Percentiles rank a stretch among this genome's conserved stretches.
phyloP scores from a whole-genome alignment of 352 stramenopile genomes.

The Blastocystis hominis region DNA sequence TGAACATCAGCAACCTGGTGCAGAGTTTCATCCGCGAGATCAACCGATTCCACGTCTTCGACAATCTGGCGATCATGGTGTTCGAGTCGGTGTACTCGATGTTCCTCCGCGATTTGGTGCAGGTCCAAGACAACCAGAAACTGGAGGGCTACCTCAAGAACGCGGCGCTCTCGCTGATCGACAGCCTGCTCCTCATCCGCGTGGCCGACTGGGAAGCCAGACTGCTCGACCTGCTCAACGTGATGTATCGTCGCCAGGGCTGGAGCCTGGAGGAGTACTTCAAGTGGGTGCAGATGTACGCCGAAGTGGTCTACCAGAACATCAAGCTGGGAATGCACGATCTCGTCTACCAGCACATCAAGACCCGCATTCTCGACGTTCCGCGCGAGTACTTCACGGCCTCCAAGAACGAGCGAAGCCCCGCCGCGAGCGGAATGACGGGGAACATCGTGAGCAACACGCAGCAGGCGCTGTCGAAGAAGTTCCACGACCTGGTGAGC shows the following conservation, averaged over 20 bases:
- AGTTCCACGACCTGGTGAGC: background rate
- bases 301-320: too few species aligned
- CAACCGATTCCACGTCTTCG: background rate
- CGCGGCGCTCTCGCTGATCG: background rate
- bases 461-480: background rate
- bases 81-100: background rate
- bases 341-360: too few species aligned
- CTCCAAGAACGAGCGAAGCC: background rate
- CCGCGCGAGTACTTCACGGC: background rate
- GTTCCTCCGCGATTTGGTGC: background rate
- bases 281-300: too few species aligned
- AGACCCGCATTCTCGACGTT: too few species aligned
- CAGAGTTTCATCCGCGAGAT: too few species aligned
- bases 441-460: background rate
- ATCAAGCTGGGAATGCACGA: too few species aligned
- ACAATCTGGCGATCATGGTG: background rate
- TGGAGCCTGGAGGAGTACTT: too few species aligned
- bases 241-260: too few species aligned
- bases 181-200: background rate
- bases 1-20: too few species aligned
- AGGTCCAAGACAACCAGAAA: background rate
- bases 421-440: background rate
- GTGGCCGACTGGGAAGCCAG: background rate
- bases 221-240: too few species aligned
- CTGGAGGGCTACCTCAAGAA: slow-evolving; percentile 12